Evolutionary conservation across 805 yeast species (phyloP).

Genomic region (Torulaspora quercuum): DNA sequence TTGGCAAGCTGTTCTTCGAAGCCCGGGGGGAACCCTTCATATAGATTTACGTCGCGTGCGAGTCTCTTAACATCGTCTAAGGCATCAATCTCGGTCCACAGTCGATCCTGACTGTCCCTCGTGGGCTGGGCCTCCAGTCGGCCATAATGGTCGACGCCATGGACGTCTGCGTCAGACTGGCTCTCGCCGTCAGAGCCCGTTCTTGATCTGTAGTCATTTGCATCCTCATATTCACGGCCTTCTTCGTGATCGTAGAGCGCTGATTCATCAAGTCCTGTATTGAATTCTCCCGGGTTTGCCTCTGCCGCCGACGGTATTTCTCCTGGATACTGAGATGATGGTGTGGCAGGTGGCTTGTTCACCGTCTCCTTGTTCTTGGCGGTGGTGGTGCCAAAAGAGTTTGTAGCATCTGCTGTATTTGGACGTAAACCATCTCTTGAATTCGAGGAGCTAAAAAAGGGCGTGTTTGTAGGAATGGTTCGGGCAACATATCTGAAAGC

Average conservation of each 20-base stretch:
- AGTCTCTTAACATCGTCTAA: conserved; percentile 71
- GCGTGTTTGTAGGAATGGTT: conserved; percentile 12
- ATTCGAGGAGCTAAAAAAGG: conserved; percentile 7
- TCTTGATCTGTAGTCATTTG: conserved; percentile 1
- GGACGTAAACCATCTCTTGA: background rate
- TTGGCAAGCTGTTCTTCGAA: conserved; percentile 40
- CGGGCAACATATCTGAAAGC: conserved; percentile 12
- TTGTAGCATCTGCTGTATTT: background rate
- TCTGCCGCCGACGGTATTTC: conserved; percentile 7
- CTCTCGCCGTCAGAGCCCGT: background rate
- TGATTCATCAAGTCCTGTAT: background rate
- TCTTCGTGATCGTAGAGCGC: conserved; percentile 1
- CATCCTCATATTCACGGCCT: conserved; percentile 6
- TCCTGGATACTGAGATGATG: background rate
- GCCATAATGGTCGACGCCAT: conserved; percentile 17
- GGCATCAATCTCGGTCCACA: conserved; percentile 86
- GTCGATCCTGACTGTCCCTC: conserved; percentile 65
- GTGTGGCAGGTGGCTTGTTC: background rate
- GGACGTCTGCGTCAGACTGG: conserved; percentile 2
- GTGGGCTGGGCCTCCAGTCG: conserved; percentile 43
- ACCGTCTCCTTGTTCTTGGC: background rate
- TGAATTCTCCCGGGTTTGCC: conserved; percentile 8
- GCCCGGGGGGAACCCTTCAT: conserved; percentile 41
- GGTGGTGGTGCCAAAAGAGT: too few relatives aligned
- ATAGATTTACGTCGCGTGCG: conserved; percentile 48